Evolutionary conservation across 2,329 filamentous ascomycete species (phyloP).

Genomic region (Xylariomycetidae sp.): DNA sequence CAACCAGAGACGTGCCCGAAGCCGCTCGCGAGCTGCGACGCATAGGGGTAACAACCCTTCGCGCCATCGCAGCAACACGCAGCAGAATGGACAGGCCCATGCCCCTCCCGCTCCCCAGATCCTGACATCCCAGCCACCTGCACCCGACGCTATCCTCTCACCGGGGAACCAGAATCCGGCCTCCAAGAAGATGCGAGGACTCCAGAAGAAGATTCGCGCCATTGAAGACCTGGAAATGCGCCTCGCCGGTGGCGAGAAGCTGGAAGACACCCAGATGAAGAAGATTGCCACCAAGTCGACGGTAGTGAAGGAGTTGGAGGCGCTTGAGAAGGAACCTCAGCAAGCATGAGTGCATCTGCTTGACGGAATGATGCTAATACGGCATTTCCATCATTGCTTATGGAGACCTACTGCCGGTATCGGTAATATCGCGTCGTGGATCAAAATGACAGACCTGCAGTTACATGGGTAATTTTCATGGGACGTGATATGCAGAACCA

Average conservation of each 20-base stretch:
- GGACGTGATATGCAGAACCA: too few relatives aligned
- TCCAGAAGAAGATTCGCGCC: constrained; percentile 95
- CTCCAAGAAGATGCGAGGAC: constrained; percentile 88
- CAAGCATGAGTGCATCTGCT: constrained; percentile 4
- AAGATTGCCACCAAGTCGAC: constrained; percentile 87
- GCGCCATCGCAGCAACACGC: constrained; percentile 46
- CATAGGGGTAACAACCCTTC: constrained; percentile 36
- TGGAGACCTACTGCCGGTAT: too few relatives aligned
- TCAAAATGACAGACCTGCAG: too few relatives aligned
- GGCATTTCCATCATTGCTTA: too few relatives aligned
- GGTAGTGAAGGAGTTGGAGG: constrained; percentile 77
- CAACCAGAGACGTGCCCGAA: constrained; percentile 39
- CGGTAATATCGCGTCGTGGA: too few relatives aligned
- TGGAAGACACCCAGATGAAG: constrained; percentile 97
- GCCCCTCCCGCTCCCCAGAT: constrained; percentile 24
- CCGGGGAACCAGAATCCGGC: constrained; percentile 56
- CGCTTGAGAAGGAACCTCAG: constrained; percentile 38
- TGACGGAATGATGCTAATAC: too few relatives aligned
- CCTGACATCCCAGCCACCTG: constrained; percentile 31
- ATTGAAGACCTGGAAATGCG: constrained; percentile 99
- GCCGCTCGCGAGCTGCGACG: constrained; percentile 48
- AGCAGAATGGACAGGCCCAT: constrained; percentile 30
- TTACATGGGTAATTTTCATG: too few relatives aligned
- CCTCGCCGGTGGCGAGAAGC: constrained; percentile 85
- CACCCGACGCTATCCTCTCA: constrained; percentile 39